Evolutionary conservation across 2,329 filamentous ascomycete genomes (phyloP), one percentile per base, ranked within the genome.

Genomic region (Ceratocystis albifundus): DNA sequence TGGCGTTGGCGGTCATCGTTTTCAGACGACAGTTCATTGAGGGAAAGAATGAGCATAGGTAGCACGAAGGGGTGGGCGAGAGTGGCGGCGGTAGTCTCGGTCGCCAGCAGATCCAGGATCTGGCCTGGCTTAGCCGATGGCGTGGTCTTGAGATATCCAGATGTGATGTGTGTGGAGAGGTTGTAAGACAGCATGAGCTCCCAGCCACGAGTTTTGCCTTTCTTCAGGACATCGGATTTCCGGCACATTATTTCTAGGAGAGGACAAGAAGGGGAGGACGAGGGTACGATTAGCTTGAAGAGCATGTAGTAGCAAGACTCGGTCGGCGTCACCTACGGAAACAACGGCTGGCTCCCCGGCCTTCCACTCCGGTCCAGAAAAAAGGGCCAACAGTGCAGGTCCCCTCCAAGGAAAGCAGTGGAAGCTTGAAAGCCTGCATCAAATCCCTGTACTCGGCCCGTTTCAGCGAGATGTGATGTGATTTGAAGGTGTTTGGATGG

Each of bases 201-300:
- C 82, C 83, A 86, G 57, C 84, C 84, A 66, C 84, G 80, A 17
- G 84, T 86, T 71, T 78, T 79, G 69, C 82, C 83, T 74, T 83
- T 85, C 72, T 86, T 86, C 63, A 82, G 81, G 44, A 86, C 84
- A 71, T 86, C 84, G n/a, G 82, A 84, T 73, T 86, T 86, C 70
- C 84, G 81, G 71, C 83, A 84, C 68, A 86, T 79, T 70, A 86
- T 82, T 71, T 86, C 80, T 61, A 25, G 44, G 41, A 6, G 8
- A n/a, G 17, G 8, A 28, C 5, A 17, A n/a, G 7, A 6, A 30
- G 20, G 10, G 6, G 45, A 17, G 6, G 10, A 15, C 7, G 46
- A 61, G 17, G n/a, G 5, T 17, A 44, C 48, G 20, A 22, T 55
- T 62, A 45, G 53, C 20, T 30, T 44, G 46, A 41, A 41, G 53